Conservation (phyloP, 352 stramenopile species). For the Pythium vanterpoolii region DNA sequence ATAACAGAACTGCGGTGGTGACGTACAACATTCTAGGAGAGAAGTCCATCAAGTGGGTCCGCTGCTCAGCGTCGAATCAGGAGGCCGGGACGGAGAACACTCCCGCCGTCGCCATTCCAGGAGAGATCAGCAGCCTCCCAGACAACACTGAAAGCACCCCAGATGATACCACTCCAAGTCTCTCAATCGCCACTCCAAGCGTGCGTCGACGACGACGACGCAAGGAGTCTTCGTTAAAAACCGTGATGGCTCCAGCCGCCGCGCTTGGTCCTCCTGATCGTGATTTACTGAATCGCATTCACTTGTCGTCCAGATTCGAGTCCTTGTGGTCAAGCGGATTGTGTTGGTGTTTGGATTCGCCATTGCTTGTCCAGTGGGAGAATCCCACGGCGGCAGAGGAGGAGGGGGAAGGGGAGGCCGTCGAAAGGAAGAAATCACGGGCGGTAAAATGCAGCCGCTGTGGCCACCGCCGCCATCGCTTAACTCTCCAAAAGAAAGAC, state of each 20-base stretch:
- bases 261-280: constrained; percentile 11
- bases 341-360: constrained; percentile 51
- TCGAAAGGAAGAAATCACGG: neutral
- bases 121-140: too few relatives aligned
- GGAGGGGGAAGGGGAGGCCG: too few relatives aligned
- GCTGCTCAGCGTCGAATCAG: constrained; percentile 1
- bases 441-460: constrained; percentile 7
- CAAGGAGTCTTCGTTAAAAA: neutral
- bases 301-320: constrained; percentile 40
- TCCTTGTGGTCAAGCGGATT: constrained; percentile 50
- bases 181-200: neutral
- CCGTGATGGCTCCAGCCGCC: neutral
- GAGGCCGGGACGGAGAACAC: neutral
- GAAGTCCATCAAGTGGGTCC: constrained; percentile 55
- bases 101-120: too few relatives aligned
- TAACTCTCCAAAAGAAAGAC: constrained; percentile 25
- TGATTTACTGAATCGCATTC: constrained; percentile 34
- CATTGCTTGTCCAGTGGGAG: constrained; percentile 14
- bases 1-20: constrained; percentile 38
- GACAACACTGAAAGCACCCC: too few relatives aligned
- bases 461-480: constrained; percentile 22
- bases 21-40: constrained; percentile 68
- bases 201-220: neutral
- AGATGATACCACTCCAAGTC: neutral
- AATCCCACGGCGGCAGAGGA: too few relatives aligned